phyloP scores from a whole-genome alignment of 768 basidiomycete genomes.

The Lactarius psammicola region DNA sequence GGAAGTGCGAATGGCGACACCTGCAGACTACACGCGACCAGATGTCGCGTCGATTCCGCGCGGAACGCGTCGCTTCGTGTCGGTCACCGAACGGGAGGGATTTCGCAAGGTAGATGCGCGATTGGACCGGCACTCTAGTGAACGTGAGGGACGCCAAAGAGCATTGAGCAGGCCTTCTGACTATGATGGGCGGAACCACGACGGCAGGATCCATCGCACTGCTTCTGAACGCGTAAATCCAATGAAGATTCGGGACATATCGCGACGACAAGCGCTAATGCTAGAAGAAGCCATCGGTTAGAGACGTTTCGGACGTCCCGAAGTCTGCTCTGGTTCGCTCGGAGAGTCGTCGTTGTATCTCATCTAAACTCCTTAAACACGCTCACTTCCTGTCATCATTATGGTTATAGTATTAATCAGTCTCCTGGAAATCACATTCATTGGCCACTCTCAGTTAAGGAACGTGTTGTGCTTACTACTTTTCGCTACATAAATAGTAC shows the following conservation, averaged over 20 bases:
- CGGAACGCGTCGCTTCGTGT: conserved; percentile 8
- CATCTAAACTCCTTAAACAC: not conserved
- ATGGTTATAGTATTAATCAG: conserved; percentile 11
- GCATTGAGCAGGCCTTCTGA: not conserved
- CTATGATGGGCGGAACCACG: not conserved
- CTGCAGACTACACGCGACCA: not conserved
- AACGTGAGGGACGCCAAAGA: conserved; percentile 11
- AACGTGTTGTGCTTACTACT: conserved; percentile 3
- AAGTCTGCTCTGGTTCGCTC: not conserved
- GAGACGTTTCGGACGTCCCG: not conserved
- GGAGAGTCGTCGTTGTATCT: not conserved
- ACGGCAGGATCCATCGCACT: conserved; percentile 1
- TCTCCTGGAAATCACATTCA: not conserved
- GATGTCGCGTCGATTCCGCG: not conserved
- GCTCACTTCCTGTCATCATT: conserved; percentile 4
- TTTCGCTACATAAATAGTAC: not conserved
- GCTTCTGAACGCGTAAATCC: not conserved
- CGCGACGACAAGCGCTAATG: not conserved
- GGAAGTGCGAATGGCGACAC: conserved; percentile 11
- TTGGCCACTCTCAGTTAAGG: not conserved
- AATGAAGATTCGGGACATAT: not conserved
- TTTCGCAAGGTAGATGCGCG: not conserved
- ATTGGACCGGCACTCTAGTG: not conserved
- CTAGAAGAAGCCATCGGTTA: not conserved
- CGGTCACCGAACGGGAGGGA: conserved; percentile 8